These are phyloP conservation scores for Tetradesmus lagerheimii DNA, from an alignment of 139 green algal genomes.

Conservation along the genomic window DNA sequence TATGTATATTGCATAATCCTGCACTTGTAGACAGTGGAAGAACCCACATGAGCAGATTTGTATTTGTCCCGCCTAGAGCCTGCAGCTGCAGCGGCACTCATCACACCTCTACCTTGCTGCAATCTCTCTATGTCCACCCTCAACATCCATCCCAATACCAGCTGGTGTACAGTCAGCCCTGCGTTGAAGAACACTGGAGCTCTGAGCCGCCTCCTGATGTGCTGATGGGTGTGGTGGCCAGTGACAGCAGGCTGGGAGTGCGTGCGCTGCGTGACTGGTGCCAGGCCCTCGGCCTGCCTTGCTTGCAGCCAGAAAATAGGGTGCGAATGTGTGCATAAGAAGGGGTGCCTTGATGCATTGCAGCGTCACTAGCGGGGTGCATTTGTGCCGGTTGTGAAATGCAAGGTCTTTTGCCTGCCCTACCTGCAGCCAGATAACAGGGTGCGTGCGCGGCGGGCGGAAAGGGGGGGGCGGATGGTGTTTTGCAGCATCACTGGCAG, in stretches of 20 bases:
- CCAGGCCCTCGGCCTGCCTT: conserved; percentile 59
- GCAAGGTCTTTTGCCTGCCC: no score
- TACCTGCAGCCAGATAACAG: neutral
- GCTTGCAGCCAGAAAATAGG: conserved; percentile 48
- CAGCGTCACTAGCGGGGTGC: no score
- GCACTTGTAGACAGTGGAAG: no score
- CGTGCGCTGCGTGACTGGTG: conserved; percentile 76
- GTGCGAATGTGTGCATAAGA: conserved; percentile 15
- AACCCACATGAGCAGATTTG: no score
- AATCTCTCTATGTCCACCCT: no score
- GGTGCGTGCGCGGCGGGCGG: neutral
- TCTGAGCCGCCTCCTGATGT: conserved; percentile 47
- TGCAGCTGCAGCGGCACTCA: no score
- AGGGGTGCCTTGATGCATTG: no score
- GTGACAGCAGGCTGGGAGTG: conserved; percentile 67
- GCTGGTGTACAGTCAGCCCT: conserved; percentile 36
- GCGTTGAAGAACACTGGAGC: conserved; percentile 29
- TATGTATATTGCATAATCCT: no score
- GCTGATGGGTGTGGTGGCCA: conserved; percentile 75
- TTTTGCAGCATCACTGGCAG: conserved; percentile 23
- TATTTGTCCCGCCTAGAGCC: no score
- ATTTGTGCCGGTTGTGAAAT: no score
- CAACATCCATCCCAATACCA: neutral
- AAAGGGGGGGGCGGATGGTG: no score
- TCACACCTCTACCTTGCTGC: neutral